phyloP scores from a whole-genome alignment of 768 basidiomycete species.

The Baorangia bicolor region DNA sequence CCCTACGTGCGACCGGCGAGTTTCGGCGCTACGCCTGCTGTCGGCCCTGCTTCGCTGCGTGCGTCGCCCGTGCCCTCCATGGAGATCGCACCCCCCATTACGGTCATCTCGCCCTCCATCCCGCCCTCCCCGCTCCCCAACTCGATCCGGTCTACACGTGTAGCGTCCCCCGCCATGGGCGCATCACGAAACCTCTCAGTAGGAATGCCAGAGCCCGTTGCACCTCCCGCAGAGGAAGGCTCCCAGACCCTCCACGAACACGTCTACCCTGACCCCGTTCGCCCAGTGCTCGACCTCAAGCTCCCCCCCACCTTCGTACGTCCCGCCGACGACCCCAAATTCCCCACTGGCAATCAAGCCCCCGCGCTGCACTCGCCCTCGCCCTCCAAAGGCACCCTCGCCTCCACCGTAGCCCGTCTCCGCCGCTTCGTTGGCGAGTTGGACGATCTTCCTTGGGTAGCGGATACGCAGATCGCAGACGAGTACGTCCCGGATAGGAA shows the following conservation, averaged over 20 bases:
- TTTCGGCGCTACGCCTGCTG: background rate
- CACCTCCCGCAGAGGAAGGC: slow-evolving; percentile 3
- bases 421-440: slow-evolving; percentile 36
- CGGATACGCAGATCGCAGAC: slow-evolving; percentile 40
- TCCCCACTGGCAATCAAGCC: background rate
- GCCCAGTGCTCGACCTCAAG: background rate
- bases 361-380: background rate
- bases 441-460: slow-evolving; percentile 45
- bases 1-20: slow-evolving; percentile 10
- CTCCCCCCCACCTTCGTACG: background rate
- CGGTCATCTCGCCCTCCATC: slow-evolving; percentile 17
- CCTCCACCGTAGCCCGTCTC: slow-evolving; percentile 36
- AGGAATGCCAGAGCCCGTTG: background rate
- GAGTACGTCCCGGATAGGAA: slow-evolving; percentile 42
- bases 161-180: background rate
- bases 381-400: slow-evolving; percentile 1
- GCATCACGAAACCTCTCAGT: background rate
- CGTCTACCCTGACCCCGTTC: background rate
- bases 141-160: slow-evolving; percentile 4
- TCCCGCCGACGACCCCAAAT: background rate
- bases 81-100: slow-evolving; percentile 5
- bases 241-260: slow-evolving; percentile 22
- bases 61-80: background rate
- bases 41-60: background rate
- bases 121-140: slow-evolving; percentile 6